These are phyloP conservation scores for Phalaenopsis aphrodite DNA, from an alignment of 106 monocot species.

Conservation along the genomic window DNA sequence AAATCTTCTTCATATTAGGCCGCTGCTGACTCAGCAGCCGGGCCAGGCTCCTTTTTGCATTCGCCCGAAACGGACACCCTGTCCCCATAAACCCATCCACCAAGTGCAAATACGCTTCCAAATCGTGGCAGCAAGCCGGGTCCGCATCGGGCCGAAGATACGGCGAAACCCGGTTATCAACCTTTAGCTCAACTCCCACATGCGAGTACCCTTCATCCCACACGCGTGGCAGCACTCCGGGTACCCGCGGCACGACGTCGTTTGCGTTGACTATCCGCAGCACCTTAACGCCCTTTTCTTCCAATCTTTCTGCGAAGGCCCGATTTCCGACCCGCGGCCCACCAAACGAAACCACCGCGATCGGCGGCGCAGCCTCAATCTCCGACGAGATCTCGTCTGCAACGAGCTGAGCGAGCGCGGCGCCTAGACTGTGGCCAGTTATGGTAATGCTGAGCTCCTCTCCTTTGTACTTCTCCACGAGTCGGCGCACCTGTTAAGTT, in stretches of 20 bases:
- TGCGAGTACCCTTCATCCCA: conserved; percentile 9
- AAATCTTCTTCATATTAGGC: conserved; percentile 30
- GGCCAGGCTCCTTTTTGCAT: conserved; percentile 43
- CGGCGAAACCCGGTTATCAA: conserved; percentile 32
- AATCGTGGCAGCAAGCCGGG: conserved; percentile 27
- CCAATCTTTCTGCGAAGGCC: conserved; percentile 27
- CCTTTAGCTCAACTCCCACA: conserved; percentile 27
- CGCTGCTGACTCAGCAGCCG: conserved; percentile 34
- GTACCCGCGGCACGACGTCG: conserved; percentile 47
- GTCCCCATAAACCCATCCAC: conserved; percentile 38
- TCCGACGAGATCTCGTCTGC: conserved; percentile 32
- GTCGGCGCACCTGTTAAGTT: conserved; percentile 21
- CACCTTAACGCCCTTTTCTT: conserved; percentile 24
- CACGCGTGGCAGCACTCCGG: conserved; percentile 17
- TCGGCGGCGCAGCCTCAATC: conserved; percentile 16
- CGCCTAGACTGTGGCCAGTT: conserved; percentile 77
- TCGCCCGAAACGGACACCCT: conserved; percentile 24
- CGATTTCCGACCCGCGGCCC: conserved; percentile 44
- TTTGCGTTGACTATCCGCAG: conserved; percentile 41
- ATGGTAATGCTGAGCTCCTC: conserved; percentile 71
- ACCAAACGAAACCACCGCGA: conserved; percentile 62
- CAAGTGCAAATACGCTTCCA: conserved; percentile 45
- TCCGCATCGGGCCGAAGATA: conserved; percentile 20
- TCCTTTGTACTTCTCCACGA: conserved; percentile 35
- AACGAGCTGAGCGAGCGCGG: conserved; percentile 46